Evolutionary conservation across 108 stramenopile species (phyloP).

Genomic region (Stephanodiscus triporus): DNA sequence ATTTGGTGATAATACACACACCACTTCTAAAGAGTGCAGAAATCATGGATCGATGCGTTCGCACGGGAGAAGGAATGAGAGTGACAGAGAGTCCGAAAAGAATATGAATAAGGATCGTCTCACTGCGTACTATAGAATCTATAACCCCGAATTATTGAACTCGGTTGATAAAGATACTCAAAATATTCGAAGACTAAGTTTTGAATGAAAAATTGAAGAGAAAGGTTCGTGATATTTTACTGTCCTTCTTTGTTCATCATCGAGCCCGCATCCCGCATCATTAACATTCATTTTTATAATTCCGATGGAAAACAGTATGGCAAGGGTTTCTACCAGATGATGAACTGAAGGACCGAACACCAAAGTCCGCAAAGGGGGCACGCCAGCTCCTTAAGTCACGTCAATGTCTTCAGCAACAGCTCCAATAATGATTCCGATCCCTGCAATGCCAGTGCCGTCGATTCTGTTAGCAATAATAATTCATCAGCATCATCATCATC

Average conservation of each 20-base stretch:
- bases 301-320: slow-evolving; percentile 51
- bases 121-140: slow-evolving; percentile 75
- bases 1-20: no score
- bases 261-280: not conserved
- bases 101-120: slow-evolving; percentile 70
- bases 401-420: no score
- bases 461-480: no score
- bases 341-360: slow-evolving; percentile 51
- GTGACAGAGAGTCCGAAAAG: slow-evolving; percentile 59
- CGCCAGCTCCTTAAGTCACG: no score
- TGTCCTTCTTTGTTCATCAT: not conserved
- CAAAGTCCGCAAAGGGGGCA: slow-evolving; percentile 28
- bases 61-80: slow-evolving; percentile 64
- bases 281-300: not conserved
- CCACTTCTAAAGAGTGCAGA: no score
- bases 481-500: no score
- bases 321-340: slow-evolving; percentile 78
- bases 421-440: no score
- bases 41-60: slow-evolving; percentile 38
- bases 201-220: slow-evolving; percentile 73
- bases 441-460: no score
- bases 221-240: slow-evolving; percentile 43
- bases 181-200: slow-evolving; percentile 71
- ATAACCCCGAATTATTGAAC: slow-evolving; percentile 73
- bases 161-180: slow-evolving; percentile 79